Evolutionary conservation across 2,329 filamentous ascomycete genomes (phyloP), one percentile per base, ranked within the genome.

Genomic region (Tolypocladium ovalisporum): DNA sequence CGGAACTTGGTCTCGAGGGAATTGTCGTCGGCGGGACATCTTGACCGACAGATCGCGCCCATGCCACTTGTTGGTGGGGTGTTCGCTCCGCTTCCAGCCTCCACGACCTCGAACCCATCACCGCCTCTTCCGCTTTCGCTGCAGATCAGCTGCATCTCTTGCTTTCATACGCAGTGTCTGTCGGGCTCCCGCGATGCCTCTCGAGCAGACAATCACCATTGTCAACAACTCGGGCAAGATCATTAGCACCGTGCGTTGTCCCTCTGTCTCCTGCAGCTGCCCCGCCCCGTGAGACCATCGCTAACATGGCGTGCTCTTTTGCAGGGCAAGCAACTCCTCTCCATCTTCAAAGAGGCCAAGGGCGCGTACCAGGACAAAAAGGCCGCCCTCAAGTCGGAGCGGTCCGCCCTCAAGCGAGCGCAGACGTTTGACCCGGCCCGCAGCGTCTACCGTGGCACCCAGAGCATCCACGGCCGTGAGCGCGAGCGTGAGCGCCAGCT

Each of bases 181-280:
- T 29, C 44, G 44, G 17, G 2, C 4, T 34, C 29, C 8, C 32
- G 5, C 47, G 27, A 76, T 78, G 74, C 68, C 74, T 52, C 71
- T 78, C 61, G 73, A 77, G 56, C 87, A 96, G 73, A 93, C 89
- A 54, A 85, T 96, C 64, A 92, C 90, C 63, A 89, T 96, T 67
- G 87, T 96, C 73, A 94, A 96, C 76, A 91, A 81, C 67, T 94
- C 90, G 58, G 90, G 90, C 66, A 95, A 96, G 75, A 86, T 96
- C 54, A 89, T 96, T 65, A 92, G 86, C 79, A 94, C 87, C 59
- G 90, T 92, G 79, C 71, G 87, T 78, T 39, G 8, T 24, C 19
- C 24, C 40, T 13, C n/a, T 24, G n/a, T 22, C 24, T 24, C 55
- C 55, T 22, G 32, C n/a, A 24, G 32, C 44, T 27, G 17, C n/a